phyloP scores from a whole-genome alignment of 441 rosid species.

The Flueggea neowawraea region DNA sequence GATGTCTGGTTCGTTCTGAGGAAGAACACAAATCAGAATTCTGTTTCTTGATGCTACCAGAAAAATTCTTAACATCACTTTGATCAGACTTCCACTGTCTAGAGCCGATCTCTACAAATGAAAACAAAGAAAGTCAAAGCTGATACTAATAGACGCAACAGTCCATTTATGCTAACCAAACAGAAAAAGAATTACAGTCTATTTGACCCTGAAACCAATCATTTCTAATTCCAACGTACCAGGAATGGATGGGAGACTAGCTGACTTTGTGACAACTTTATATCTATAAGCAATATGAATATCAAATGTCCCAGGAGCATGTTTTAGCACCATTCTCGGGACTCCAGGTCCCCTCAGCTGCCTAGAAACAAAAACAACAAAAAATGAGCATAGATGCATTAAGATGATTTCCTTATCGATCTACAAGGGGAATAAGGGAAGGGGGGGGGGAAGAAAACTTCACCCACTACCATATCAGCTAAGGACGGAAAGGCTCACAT shows the following conservation, averaged over 20 bases:
- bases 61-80: conserved; percentile 27
- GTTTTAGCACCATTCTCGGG: conserved; percentile 47
- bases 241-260: conserved; percentile 18
- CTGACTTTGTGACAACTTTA: conserved; percentile 45
- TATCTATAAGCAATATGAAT: conserved; percentile 47
- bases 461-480: too few relatives aligned
- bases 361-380: conserved; percentile 24
- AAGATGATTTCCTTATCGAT: not conserved
- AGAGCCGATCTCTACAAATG: conserved; percentile 29
- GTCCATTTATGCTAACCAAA: not conserved
- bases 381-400: not conserved
- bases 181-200: not conserved
- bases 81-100: conserved; percentile 22
- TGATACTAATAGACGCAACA: not conserved
- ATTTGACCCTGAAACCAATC: not conserved
- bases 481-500: too few relatives aligned
- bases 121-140: conserved; percentile 5
- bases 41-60: conserved; percentile 27
- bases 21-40: conserved; percentile 29
- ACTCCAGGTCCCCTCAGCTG: conserved; percentile 49
- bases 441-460: too few relatives aligned
- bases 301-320: conserved; percentile 50
- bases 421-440: too few relatives aligned
- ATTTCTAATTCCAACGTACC: conserved; percentile 27
- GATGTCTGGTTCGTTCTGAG: conserved; percentile 28